Conservation (phyloP, 2,329 filamentous ascomycete species). For the Exophiala bonariae region DNA sequence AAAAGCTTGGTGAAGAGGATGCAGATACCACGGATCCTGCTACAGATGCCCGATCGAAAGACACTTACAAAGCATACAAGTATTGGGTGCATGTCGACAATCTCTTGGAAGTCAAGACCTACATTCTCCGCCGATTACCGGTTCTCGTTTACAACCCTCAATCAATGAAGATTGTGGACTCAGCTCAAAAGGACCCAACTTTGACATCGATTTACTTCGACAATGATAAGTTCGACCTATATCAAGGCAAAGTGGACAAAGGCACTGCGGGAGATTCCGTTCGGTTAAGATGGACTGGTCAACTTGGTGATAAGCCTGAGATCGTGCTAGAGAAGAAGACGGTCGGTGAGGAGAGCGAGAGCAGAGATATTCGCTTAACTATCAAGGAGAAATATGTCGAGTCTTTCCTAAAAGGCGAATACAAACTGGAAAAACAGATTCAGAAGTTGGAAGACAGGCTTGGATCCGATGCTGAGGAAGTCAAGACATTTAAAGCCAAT, state of each 20-base stretch:
- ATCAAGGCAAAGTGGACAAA: constrained; percentile 79
- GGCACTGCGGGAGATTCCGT: constrained; percentile 76
- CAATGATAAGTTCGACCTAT: constrained; percentile 80
- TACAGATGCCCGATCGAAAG: constrained; percentile 44
- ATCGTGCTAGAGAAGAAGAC: constrained; percentile 89
- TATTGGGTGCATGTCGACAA: constrained; percentile 98
- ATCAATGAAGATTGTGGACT: constrained; percentile 77
- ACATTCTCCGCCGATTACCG: constrained; percentile 85
- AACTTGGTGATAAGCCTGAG: constrained; percentile 74
- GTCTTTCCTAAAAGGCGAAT: constrained; percentile 80
- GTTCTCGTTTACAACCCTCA: constrained; percentile 91
- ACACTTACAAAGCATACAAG: constrained; percentile 82
- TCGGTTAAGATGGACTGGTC: constrained; percentile 87
- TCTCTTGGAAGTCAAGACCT: constrained; percentile 93
- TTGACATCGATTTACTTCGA: constrained; percentile 98
- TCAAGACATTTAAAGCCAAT: constrained; percentile 68
- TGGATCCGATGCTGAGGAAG: constrained; percentile 64
- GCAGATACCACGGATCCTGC: constrained; percentile 44
- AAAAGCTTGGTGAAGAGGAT: constrained; percentile 68
- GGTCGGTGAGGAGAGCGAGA: constrained; percentile 72
- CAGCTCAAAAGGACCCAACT: constrained; percentile 75
- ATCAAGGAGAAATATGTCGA: constrained; percentile 96
- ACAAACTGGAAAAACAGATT: constrained; percentile 87
- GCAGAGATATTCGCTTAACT: constrained; percentile 74
- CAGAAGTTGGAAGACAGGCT: constrained; percentile 79